Evolutionary conservation across 1,139 yeast species (phyloP).

Genomic region (Sugiyamaella castrensis): DNA sequence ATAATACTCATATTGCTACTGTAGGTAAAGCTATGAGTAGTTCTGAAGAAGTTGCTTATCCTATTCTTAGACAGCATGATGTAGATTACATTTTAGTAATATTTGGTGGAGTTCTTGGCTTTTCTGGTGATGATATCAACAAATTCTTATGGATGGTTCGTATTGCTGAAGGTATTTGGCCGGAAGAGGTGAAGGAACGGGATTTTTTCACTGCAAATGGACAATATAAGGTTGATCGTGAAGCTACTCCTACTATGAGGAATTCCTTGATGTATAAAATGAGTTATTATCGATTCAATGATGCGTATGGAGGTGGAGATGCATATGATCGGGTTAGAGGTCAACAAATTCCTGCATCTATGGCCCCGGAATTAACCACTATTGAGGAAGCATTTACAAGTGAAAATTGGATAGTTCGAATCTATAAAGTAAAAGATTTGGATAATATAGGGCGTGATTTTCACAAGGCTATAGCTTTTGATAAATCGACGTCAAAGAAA

Average conservation of each 20-base stretch:
- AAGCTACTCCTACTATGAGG: constrained; percentile 81
- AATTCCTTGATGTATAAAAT: constrained; percentile 92
- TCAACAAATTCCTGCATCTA: constrained; percentile 59
- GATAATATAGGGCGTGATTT: constrained; percentile 82
- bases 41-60: constrained; percentile 81
- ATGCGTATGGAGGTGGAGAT: constrained; percentile 61
- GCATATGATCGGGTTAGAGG: constrained; percentile 83
- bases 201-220: constrained; percentile 80
- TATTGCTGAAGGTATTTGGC: constrained; percentile 99
- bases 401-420: constrained; percentile 95
- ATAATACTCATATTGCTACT: constrained; percentile 98
- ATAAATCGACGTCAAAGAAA: constrained; percentile 31
- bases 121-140: constrained; percentile 94
- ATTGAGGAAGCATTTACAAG: constrained; percentile 94
- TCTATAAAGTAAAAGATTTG: constrained; percentile 85
- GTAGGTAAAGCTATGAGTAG: constrained; percentile 98
- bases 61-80: constrained; percentile 84
- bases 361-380: constrained; percentile 62
- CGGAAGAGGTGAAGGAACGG: constrained; percentile 88
- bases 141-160: constrained; percentile 99
- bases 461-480: constrained; percentile 27
- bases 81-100: constrained; percentile 92
- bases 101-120: constrained; percentile 93
- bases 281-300: constrained; percentile 85
- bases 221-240: constrained; percentile 80